Conservation (phyloP, 257 asterid species). For the Solanum arcanum region DNA sequence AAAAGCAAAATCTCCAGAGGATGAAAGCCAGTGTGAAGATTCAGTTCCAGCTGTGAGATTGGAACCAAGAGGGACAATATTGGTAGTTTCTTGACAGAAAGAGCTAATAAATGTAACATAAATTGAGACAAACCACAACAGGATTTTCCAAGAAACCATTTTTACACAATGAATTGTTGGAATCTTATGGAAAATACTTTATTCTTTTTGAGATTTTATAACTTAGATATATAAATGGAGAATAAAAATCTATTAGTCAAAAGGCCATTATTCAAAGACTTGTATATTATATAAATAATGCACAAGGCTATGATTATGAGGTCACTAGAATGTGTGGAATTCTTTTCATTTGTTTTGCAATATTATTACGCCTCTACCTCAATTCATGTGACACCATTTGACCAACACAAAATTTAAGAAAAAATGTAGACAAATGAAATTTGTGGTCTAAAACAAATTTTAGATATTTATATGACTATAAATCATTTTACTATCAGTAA, state of each 20-base stretch:
- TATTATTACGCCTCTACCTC: neutral
- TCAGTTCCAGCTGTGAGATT: neutral
- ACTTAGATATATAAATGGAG: neutral
- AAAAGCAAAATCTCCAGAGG: conserved; percentile 26
- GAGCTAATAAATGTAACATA: neutral
- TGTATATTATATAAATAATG: neutral
- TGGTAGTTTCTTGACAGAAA: neutral
- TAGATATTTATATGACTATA: neutral
- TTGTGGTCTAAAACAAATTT: neutral
- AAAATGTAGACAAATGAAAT: rapidly evolving
- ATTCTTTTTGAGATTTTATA: neutral
- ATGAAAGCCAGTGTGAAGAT: conserved; percentile 8
- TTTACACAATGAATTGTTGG: neutral
- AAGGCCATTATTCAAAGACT: neutral
- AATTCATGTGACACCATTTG: neutral
- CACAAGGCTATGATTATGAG: neutral
- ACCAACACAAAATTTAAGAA: neutral
- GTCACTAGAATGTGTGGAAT: neutral
- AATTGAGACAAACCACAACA: neutral
- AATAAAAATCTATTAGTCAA: neutral
- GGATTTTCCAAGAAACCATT: neutral
- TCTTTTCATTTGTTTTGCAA: neutral
- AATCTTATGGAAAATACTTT: neutral
- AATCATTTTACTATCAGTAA: neutral
- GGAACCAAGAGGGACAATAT: neutral